These are phyloP conservation scores for Grigorovia humatica DNA, from an alignment of 805 yeast species.

Conservation along the genomic window DNA sequence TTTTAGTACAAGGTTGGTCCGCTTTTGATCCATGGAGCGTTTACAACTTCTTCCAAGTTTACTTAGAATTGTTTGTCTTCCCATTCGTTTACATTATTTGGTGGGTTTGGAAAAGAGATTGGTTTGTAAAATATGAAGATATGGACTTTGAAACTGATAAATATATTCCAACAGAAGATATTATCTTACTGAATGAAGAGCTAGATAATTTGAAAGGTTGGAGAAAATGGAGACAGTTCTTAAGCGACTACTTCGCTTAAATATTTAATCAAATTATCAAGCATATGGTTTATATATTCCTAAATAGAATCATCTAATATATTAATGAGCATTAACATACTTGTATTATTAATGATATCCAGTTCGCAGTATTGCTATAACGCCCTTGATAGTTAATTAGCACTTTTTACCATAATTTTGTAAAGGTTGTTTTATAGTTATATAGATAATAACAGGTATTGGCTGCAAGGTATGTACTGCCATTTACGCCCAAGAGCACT, in stretches of 20 bases:
- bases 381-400: no score
- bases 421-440: no score
- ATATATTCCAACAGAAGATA: conserved; percentile 42
- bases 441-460: no score
- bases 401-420: no score
- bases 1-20: conserved; percentile 46
- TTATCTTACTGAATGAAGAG: conserved; percentile 31
- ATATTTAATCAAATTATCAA: no score
- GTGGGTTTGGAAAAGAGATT: conserved; percentile 34
- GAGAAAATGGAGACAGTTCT: conserved; percentile 29
- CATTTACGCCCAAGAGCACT: no score
- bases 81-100: conserved; percentile 35
- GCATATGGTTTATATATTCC: neutral
- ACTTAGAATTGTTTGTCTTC: conserved; percentile 39
- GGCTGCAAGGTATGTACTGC: no score
- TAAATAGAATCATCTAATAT: neutral
- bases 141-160: conserved; percentile 47
- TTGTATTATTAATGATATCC: no score
- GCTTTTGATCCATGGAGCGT: conserved; percentile 38
- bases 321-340: no score
- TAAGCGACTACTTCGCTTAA: conserved; percentile 13
- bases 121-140: conserved; percentile 33
- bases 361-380: no score
- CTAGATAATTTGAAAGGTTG: conserved; percentile 35
- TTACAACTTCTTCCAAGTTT: conserved; percentile 34